Conservation (phyloP, 1,284 basidiomycete species). For the Ustilago shanxiensis region DNA sequence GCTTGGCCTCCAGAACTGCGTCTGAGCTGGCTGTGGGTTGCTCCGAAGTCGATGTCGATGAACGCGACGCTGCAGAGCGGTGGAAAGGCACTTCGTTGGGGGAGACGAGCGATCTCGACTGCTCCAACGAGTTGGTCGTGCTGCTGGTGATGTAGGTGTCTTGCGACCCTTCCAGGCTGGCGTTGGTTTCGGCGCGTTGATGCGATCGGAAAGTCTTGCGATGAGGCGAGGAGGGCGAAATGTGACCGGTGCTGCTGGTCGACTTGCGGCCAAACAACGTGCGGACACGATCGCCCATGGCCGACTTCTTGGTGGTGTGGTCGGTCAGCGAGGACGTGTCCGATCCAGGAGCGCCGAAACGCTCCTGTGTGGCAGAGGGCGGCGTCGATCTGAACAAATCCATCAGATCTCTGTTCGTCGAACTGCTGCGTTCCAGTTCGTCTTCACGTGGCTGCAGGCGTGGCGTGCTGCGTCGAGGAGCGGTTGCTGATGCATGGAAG, state of each 20-base stretch:
- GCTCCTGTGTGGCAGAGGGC: slow-evolving; percentile 34
- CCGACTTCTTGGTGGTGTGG: slow-evolving; percentile 31
- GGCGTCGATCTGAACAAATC: slow-evolving; percentile 59
- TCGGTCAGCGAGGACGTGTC: slow-evolving; percentile 23
- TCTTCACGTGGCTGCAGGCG: slow-evolving; percentile 50
- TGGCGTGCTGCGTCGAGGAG: slow-evolving; percentile 14
- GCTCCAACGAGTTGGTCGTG: slow-evolving; percentile 43
- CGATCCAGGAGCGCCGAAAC: slow-evolving; percentile 23
- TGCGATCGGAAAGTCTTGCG: slow-evolving; percentile 15
- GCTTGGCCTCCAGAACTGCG: slow-evolving; percentile 24
- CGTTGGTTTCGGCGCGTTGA: slow-evolving; percentile 30
- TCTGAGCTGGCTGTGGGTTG: slow-evolving; percentile 21
- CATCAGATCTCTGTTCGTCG: slow-evolving; percentile 43
- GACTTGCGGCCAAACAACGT: slow-evolving; percentile 52
- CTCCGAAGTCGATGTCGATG: slow-evolving; percentile 41
- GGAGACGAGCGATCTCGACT: slow-evolving; percentile 29
- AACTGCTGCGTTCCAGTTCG: slow-evolving; percentile 20
- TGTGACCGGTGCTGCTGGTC: slow-evolving; percentile 39
- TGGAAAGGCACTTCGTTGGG: slow-evolving; percentile 29
- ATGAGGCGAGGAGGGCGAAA: slow-evolving; percentile 26
- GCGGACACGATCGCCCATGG: slow-evolving; percentile 46
- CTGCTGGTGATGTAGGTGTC: slow-evolving; percentile 43
- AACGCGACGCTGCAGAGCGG: slow-evolving; percentile 25
- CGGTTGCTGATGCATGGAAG: not conserved
- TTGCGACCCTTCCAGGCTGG: slow-evolving; percentile 39